Conservation (phyloP, 441 rosid genomes). For the Erysimum pusillum region DNA sequence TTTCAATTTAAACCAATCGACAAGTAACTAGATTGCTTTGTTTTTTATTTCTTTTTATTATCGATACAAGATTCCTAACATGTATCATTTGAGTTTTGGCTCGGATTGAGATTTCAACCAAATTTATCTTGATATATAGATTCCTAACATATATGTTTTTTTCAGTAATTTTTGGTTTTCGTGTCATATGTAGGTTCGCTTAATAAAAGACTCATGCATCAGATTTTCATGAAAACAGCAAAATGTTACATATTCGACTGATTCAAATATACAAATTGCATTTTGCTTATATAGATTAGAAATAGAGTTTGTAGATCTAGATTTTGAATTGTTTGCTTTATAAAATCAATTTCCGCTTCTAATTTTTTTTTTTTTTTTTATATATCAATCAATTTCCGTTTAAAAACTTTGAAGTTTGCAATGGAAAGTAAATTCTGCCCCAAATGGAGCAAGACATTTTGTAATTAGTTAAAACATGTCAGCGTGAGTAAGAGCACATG, state of each 20-base stretch:
- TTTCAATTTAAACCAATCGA: not conserved
- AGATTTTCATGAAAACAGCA: not conserved
- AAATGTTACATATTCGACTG: not conserved
- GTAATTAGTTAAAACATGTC: not conserved
- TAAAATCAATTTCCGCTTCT: too few relatives aligned
- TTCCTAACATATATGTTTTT: too few relatives aligned
- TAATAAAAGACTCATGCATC: not conserved
- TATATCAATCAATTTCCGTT: too few relatives aligned
- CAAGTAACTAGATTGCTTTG: not conserved
- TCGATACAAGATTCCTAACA: too few relatives aligned
- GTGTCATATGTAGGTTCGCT: not conserved
- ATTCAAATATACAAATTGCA: not conserved
- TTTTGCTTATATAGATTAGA: not conserved
- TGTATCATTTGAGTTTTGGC: too few relatives aligned
- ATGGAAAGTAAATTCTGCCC: not conserved
- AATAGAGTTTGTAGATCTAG: too few relatives aligned
- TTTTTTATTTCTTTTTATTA: too few relatives aligned
- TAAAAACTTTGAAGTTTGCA: not conserved
- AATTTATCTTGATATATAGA: too few relatives aligned
- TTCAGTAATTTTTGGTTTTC: too few relatives aligned
- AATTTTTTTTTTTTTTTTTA: too few relatives aligned
- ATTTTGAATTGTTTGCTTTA: too few relatives aligned
- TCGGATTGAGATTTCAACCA: too few relatives aligned
- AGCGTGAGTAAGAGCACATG: not conserved
- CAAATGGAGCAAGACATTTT: not conserved